Evolutionary conservation across 2,329 filamentous ascomycete genomes (phyloP), one percentile per base, ranked within the genome.

Genomic region (Penicillium sp.): DNA sequence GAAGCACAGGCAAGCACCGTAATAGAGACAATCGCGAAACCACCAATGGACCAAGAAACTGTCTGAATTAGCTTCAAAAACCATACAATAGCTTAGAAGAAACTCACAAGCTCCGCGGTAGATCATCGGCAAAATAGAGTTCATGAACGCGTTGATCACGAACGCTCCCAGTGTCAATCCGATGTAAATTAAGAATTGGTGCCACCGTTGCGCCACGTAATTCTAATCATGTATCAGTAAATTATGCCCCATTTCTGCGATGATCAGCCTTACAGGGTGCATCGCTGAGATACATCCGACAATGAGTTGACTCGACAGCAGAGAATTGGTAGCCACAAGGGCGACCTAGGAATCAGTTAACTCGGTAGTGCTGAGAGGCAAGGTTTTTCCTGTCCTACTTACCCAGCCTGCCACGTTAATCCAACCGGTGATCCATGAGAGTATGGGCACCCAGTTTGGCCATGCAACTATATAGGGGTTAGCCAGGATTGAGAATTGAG

Each of bases 351-450:
- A 61, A 14, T 33, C 40, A 27, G 54, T 72, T 50, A 73, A 60
- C 54, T 27, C 54, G 65, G 47, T 47, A 53, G 2, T 6, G 10
- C 33, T 10, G 7, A 7, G 10, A 31, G 18, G 11, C 27, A 39
- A 10, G 6, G 18, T 16, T 40, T 1, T 19, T 33, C 1, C 19
- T 9, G 5, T 27, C 24, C 6, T 41, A 19, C 63, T 27, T 35
- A 90, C 86, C 86, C 88, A 90, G 22, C 87, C 88, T 6, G 85
- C 86, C 14, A 87, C 83, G 87, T 89, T 74, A 43, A 74, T 68
- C 87, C 88, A 91, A n/a, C 88, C 89, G 0, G 87, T 90, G 41
- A 86, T 81, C 78, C 87, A 91, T 47, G 86, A 87, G 10, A 90
- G 79, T 18, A 85, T 78, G 0, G 85, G 84, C 1, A 84, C 83